A percentile compares a stretch with the other conserved stretches of the same genome.
phyloP scores from a whole-genome alignment of 1,284 basidiomycete species.

The Moesziomyces sp. region DNA sequence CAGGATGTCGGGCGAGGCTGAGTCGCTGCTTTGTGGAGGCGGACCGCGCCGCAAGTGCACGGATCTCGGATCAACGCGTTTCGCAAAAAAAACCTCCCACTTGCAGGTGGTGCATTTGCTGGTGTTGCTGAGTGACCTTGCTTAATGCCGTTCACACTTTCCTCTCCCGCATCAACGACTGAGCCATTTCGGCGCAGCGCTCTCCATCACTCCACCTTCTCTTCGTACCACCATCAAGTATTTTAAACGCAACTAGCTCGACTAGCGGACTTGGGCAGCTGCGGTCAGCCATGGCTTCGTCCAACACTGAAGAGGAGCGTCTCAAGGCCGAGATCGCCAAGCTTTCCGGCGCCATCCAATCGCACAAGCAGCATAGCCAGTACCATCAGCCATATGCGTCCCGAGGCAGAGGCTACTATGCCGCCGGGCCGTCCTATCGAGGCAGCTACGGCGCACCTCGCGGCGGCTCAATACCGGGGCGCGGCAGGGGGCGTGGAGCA shows the following conservation, averaged over 20 bases:
- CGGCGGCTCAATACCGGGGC: slow-evolving; percentile 10
- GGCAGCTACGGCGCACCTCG: slow-evolving; percentile 9
- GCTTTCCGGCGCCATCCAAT: slow-evolving; percentile 60
- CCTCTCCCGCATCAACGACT: neutral
- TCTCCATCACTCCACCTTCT: neutral
- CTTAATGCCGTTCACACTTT: neutral
- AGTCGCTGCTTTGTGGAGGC: slow-evolving; percentile 1
- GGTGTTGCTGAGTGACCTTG: neutral
- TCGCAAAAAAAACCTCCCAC: neutral
- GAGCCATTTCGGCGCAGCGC: neutral
- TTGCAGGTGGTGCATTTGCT: neutral
- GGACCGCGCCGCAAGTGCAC: neutral
- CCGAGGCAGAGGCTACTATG: slow-evolving; percentile 20
- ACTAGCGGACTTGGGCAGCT: neutral
- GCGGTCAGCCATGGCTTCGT: slow-evolving; percentile 1
- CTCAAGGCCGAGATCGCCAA: slow-evolving; percentile 62
- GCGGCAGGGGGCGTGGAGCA: slow-evolving; percentile 37
- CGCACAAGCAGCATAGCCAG: slow-evolving; percentile 33
- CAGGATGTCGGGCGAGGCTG: too few species aligned
- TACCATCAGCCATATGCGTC: slow-evolving; percentile 13
- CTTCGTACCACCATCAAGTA: neutral
- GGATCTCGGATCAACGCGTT: neutral
- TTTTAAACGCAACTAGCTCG: too few species aligned
- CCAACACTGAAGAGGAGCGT: slow-evolving; percentile 47
- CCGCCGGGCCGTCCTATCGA: slow-evolving; percentile 11